Conservation (phyloP, 192 early-diverging fungal genomes). For the Coemansia sp. region DNA sequence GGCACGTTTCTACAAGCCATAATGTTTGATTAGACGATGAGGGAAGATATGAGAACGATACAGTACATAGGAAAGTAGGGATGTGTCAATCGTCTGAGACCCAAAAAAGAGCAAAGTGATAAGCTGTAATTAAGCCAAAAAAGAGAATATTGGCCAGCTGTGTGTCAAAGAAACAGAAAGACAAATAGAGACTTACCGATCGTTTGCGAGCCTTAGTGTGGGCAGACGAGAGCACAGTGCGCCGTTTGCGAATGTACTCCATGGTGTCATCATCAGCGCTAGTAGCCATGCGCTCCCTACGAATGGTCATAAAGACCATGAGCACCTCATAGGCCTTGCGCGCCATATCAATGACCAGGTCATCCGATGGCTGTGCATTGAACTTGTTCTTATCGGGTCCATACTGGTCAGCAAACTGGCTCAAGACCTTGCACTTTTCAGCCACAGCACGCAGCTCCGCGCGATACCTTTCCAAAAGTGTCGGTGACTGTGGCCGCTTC, state of each 20-base stretch:
- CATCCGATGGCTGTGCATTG: constrained; percentile 53
- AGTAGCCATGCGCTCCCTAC: constrained; percentile 50
- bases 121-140: not conserved
- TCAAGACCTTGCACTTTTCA: constrained; percentile 51
- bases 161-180: not conserved
- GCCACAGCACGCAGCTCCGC: constrained; percentile 46
- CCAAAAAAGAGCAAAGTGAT: constrained; percentile 1
- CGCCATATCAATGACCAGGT: constrained; percentile 56
- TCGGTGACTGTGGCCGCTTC: constrained; percentile 13
- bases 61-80: not conserved
- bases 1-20: constrained; percentile 38
- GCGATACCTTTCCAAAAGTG: constrained; percentile 45
- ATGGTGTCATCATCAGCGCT: constrained; percentile 52
- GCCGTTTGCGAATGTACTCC: constrained; percentile 58
- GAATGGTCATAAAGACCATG: constrained; percentile 55
- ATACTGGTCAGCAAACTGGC: constrained; percentile 53
- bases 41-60: not conserved
- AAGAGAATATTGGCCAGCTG: not conserved
- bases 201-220: constrained; percentile 48
- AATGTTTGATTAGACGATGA: not conserved
- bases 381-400: constrained; percentile 51
- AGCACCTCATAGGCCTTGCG: constrained; percentile 55
- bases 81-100: not conserved
- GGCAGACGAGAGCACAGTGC: constrained; percentile 52
- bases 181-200: constrained; percentile 38